Base-by-base conservation (phyloP, 495 filamentous ascomycete genomes). In the Penicillium pancosmium region DNA sequence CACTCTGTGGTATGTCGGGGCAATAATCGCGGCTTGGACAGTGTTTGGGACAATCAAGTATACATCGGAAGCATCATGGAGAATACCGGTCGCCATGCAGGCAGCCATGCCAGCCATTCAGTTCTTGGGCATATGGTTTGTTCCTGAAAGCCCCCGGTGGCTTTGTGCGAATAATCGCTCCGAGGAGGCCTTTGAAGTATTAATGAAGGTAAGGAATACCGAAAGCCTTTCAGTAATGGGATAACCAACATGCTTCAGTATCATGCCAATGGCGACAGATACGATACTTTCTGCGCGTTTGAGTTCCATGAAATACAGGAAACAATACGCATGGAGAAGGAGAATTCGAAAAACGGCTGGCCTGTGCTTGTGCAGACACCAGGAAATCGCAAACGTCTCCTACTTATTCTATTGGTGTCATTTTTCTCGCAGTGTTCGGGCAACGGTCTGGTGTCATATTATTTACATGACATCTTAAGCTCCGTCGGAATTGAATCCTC, bases 1-100 rank as follows among this genome's bases (percentile, higher is more conserved):
- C 70, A 82, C 79, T 57, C 70, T 84, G 52, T 87, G 82, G 82
- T 84, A 86, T 70, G 72, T 83, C 35, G 85, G 86, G 21, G 80
- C 83, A 41, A 76, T 83, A 40, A 60, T 70, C 65, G 69, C 65
- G 4, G 61, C 63, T 3, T 74, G 72, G 58, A 55, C 57, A 9
- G 49, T 55, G 1, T 68, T 65, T 31, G 66, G 66, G 4, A 61
- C 65, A 56, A 62, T 62, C 55, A 70, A 48, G 61, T 71, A 60
- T 54, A 65, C 36, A 63, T 57, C 61, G 13, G 65, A 54, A 55
- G 54, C 43, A 49, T 50, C 66, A 15, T 74, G 69, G 69, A 61
- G 71, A n/a, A 52, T 73, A 4, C 72, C 70, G 0, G 50, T 62
- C 3, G 57, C 50, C 6, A 50, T 73, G 40, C 68, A 72, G 60